phyloP scores from a whole-genome alignment of 768 basidiomycete species.

The Suillus brevipes region DNA sequence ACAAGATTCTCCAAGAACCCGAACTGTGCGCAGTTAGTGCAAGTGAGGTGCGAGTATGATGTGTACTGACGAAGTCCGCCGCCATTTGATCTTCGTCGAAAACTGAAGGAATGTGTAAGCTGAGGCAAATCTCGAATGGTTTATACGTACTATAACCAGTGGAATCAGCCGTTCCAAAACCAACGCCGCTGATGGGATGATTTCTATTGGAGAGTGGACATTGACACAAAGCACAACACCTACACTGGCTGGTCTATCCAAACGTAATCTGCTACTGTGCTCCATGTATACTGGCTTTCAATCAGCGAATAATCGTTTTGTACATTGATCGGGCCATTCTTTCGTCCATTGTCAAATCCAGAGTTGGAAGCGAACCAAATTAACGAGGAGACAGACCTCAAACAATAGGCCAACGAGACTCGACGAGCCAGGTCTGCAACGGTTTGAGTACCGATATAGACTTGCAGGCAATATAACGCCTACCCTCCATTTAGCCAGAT shows the following conservation, averaged over 20 bases:
- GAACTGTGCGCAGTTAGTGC: conserved; percentile 43
- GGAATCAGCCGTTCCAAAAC: conserved; percentile 64
- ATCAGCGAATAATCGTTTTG: conserved; percentile 48
- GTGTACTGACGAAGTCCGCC: conserved; percentile 41
- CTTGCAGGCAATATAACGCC: conserved; percentile 15
- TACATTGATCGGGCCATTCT: conserved; percentile 74
- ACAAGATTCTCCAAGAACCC: conserved; percentile 72
- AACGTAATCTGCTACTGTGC: conserved; percentile 60
- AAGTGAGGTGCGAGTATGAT: conserved; percentile 6
- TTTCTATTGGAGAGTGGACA: conserved; percentile 3
- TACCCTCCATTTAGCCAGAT: conserved; percentile 78
- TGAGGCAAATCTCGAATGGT: not conserved
- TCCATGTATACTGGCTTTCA: conserved; percentile 59
- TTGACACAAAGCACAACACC: conserved; percentile 8
- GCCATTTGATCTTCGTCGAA: conserved; percentile 68
- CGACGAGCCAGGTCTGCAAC: conserved; percentile 62
- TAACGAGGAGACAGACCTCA: conserved; percentile 45
- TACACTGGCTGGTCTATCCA: conserved; percentile 76
- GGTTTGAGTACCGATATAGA: conserved; percentile 1
- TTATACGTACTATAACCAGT: conserved; percentile 53
- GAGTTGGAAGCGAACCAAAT: not conserved
- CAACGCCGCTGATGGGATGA: conserved; percentile 46
- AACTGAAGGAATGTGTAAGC: conserved; percentile 34
- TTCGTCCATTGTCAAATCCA: not conserved
- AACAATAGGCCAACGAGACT: conserved; percentile 64